phyloP scores from a whole-genome alignment of 2,329 filamentous ascomycete genomes.

The Berkeleyomyces rouxiae region DNA sequence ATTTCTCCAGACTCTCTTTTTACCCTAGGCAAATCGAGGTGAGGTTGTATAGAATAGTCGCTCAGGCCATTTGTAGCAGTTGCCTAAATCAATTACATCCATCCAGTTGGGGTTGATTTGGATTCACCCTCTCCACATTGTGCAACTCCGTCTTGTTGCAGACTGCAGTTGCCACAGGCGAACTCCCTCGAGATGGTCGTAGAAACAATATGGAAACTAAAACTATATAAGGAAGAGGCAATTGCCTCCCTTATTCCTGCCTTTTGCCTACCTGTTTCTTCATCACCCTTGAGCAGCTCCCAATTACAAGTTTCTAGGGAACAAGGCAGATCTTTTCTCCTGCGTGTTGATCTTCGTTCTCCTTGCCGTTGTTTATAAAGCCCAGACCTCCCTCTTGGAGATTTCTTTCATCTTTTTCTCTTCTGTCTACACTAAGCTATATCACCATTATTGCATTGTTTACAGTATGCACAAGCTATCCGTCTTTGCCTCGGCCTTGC shows the following conservation, averaged over 20 bases:
- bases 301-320: background rate
- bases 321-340: background rate
- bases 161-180: background rate
- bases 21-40: too few relatives aligned
- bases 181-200: background rate
- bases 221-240: background rate
- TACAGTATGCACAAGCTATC: constrained; percentile 9
- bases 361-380: background rate
- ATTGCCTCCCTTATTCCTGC: background rate
- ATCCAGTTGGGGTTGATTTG: background rate
- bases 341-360: background rate
- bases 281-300: background rate
- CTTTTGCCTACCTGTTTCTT: background rate
- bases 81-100: background rate
- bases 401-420: background rate
- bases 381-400: background rate
- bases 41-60: background rate
- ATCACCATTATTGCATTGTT: background rate
- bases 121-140: background rate
- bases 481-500: constrained; percentile 11
- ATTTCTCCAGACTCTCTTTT: too few relatives aligned
- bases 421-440: background rate
- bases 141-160: background rate
- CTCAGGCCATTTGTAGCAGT: background rate
- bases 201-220: background rate